These are phyloP conservation scores for Dactylis glomerata DNA, from an alignment of 176 grass and related monocot species.

Conservation along the genomic window DNA sequence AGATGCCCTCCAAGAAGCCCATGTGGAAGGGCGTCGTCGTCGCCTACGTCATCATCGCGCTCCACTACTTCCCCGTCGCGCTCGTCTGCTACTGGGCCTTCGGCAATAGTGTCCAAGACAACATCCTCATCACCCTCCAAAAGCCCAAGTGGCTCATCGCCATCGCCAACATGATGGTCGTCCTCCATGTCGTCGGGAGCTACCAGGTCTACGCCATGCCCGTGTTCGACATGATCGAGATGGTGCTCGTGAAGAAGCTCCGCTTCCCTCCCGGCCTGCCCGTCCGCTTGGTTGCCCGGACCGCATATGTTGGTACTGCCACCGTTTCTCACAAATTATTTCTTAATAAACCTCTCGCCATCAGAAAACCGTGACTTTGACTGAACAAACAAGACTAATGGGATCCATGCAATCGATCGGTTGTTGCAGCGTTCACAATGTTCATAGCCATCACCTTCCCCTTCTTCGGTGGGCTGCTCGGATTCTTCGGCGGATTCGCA, in stretches of 20 bases:
- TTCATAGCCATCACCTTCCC: slow-evolving; percentile 83
- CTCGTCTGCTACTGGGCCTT: slow-evolving; percentile 74
- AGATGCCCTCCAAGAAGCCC: slow-evolving; percentile 75
- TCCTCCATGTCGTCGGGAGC: slow-evolving; percentile 78
- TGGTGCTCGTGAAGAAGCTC: background rate
- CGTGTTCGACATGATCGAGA: background rate
- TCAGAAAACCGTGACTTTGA: too few relatives aligned
- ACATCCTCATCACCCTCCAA: slow-evolving; percentile 55
- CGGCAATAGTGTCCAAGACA: slow-evolving; percentile 37
- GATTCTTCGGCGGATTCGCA: slow-evolving; percentile 87
- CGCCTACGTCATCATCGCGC: slow-evolving; percentile 72
- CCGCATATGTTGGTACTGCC: background rate
- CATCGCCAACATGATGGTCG: slow-evolving; percentile 77
- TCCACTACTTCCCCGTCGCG: slow-evolving; percentile 88
- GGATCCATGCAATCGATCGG: too few relatives aligned
- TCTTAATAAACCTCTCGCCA: too few relatives aligned
- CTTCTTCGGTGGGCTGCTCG: slow-evolving; percentile 70
- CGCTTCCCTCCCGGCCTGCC: background rate
- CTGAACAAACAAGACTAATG: too few relatives aligned
- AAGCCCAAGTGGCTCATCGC: slow-evolving; percentile 83
- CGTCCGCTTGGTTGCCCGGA: background rate
- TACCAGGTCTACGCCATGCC: slow-evolving; percentile 47
- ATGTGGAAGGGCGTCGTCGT: slow-evolving; percentile 94
- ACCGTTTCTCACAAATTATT: background rate
- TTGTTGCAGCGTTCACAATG: slow-evolving; percentile 42